Evolutionary conservation across 179 eudicot genomes (phyloP).

Genomic region (Beta corolliflora): DNA sequence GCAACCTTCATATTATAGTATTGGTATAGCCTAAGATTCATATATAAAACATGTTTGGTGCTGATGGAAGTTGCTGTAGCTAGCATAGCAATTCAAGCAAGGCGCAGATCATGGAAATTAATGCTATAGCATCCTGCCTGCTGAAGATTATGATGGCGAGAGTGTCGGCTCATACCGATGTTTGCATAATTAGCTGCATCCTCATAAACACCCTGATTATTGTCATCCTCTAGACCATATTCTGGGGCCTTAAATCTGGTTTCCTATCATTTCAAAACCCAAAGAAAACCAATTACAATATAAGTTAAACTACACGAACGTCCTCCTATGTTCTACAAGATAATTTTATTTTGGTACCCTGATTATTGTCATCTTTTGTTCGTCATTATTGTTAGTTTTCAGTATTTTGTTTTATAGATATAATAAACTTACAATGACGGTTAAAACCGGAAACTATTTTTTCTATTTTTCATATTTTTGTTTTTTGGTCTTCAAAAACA

Average conservation of each 20-base stretch:
- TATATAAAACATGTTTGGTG: neutral
- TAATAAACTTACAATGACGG: too few relatives aligned
- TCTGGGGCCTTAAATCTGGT: conserved; percentile 27
- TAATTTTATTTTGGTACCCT: too few relatives aligned
- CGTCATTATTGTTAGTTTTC: too few relatives aligned
- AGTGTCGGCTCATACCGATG: conserved; percentile 31
- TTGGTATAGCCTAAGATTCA: too few relatives aligned
- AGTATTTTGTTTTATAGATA: too few relatives aligned
- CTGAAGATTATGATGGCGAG: conserved; percentile 25
- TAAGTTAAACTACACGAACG: too few relatives aligned
- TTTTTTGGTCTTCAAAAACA: too few relatives aligned
- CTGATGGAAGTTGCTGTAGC: neutral
- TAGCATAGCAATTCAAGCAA: conserved; percentile 24
- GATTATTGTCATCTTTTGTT: too few relatives aligned
- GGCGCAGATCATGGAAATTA: conserved; percentile 33
- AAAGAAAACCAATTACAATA: neutral
- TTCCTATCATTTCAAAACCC: conserved; percentile 32
- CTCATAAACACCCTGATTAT: conserved; percentile 37
- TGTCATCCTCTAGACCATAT: conserved; percentile 35
- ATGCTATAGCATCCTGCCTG: conserved; percentile 15
- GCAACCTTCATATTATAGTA: too few relatives aligned
- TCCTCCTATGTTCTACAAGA: too few relatives aligned
- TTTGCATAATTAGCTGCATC: conserved; percentile 30
- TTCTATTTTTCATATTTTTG: too few relatives aligned
- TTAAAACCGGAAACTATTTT: too few relatives aligned